Evolutionary conservation across 805 yeast species (phyloP), one percentile per base, ranked within the genome.

Genomic region (Hanseniaspora hatyaiensis): DNA sequence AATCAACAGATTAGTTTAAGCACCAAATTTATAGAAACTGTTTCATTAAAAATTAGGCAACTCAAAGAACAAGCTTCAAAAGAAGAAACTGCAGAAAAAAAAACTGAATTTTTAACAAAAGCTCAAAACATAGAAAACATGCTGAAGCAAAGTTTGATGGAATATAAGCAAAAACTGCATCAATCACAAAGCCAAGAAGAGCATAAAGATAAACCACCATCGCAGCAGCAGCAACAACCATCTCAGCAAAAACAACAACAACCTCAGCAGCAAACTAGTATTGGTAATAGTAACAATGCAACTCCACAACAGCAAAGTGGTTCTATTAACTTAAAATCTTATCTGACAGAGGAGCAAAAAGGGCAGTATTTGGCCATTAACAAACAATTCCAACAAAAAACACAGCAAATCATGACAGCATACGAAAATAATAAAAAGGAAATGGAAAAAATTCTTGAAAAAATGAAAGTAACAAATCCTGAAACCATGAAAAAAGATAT

Each of bases 351-450:
- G 6, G 60, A 59, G 38, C 63, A 59, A 51, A 57, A 55, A 23
- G 63, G 51, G 47, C 61, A 59, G 24, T 57, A 56, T 42, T 58
- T 58, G 22, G 59, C 57, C 34, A 50, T 61, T 18, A 51, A 56
- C 8, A 56, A 55, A 40, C 57, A 55, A 38, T 59, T 57, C 36
- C 60, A 60, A 44, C 54, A 53, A 20, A 57, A 59, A 31, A 62
- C 61, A n/a, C 55, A 55, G 29, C 56, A 53, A 29, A 57, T 61
- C 4, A 59, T 58, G 45, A 61, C 58, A 23, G 62, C 62, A 40
- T 61, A 55, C 42, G 53, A 54, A 9, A 58, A 54, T 33, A 50
- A 59, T 22, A 61, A 59, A 45, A 60, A 57, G 37, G 59, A 62
- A 39, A 52, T 64, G 20, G 65, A 62, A 32, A 55, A 56, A 59